Percentiles rank a stretch among this genome's conserved stretches.
Conservation (phyloP, 2,329 filamentous ascomycete species). For the Cucurbitaria berberidis region DNA sequence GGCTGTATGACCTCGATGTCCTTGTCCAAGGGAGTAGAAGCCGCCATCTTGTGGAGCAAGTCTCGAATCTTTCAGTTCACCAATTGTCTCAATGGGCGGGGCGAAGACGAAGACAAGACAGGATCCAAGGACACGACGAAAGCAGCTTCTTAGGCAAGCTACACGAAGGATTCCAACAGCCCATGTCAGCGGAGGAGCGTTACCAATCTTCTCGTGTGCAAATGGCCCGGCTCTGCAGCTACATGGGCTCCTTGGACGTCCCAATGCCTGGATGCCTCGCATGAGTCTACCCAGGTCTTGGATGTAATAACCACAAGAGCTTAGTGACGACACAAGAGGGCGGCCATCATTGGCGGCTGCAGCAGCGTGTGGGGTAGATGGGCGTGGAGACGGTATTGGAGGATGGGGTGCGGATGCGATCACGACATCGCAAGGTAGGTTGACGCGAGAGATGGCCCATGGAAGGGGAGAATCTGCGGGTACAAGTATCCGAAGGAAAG, state of each 20-base stretch:
- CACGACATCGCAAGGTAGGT: slow-evolving; percentile 30
- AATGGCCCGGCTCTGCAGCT: background rate
- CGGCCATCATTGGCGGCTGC: slow-evolving; percentile 24
- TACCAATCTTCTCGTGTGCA: no score
- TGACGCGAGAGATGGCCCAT: slow-evolving; percentile 20
- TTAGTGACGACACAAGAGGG: slow-evolving; percentile 18
- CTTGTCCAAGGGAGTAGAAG: slow-evolving; percentile 12
- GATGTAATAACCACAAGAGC: slow-evolving; percentile 3
- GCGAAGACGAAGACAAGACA: background rate
- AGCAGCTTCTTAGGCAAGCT: background rate
- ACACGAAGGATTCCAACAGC: background rate
- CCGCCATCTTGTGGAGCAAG: background rate
- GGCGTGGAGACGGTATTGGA: slow-evolving; percentile 5
- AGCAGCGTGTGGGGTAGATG: slow-evolving; percentile 9
- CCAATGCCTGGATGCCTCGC: background rate
- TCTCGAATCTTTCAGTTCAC: background rate
- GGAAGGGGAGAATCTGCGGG: slow-evolving; percentile 3
- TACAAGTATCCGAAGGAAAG: background rate
- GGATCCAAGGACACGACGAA: background rate
- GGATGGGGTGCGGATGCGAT: slow-evolving; percentile 7
- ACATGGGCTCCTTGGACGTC: background rate
- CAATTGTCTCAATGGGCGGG: background rate
- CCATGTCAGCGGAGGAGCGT: no score
- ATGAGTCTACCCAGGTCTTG: slow-evolving; percentile 13
- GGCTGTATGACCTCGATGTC: slow-evolving; percentile 23